phyloP scores from a whole-genome alignment of 2,329 filamentous ascomycete genomes.

The Madurella mycetomatis region DNA sequence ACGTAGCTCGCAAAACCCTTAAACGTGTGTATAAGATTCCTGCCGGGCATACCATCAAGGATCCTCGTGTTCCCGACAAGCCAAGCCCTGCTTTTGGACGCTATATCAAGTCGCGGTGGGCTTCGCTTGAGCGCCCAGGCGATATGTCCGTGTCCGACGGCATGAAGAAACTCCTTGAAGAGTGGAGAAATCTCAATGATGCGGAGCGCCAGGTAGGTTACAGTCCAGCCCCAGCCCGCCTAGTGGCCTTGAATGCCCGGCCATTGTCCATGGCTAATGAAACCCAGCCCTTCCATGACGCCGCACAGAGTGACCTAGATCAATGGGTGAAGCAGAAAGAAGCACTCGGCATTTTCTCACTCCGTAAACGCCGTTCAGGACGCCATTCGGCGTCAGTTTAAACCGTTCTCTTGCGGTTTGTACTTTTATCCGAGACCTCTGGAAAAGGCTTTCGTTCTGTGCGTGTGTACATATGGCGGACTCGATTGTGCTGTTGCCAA shows the following conservation, averaged over 20 bases:
- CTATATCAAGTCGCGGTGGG: conserved; percentile 39
- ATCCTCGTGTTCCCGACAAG: conserved; percentile 45
- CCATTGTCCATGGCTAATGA: neutral
- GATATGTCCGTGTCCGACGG: conserved; percentile 17
- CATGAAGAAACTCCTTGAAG: conserved; percentile 26
- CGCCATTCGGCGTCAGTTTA: neutral
- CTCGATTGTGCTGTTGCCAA: neutral
- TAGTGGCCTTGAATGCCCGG: no score
- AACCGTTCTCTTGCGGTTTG: neutral
- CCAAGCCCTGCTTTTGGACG: conserved; percentile 31
- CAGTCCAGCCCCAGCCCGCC: neutral
- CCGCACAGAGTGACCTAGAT: neutral
- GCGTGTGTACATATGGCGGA: neutral
- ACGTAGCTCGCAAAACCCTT: conserved; percentile 43
- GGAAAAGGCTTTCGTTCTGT: neutral
- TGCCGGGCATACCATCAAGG: conserved; percentile 32
- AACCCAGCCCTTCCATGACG: conserved; percentile 15
- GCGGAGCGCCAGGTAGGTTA: conserved; percentile 41
- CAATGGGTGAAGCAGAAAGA: conserved; percentile 9
- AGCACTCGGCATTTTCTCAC: neutral
- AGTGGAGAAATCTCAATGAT: conserved; percentile 43
- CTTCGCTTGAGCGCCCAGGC: conserved; percentile 25
- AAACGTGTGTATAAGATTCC: conserved; percentile 29
- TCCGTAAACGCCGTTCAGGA: neutral
- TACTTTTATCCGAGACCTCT: neutral